Conservation (phyloP, 176 grass and related monocot genomes). For the Secale cereale region DNA sequence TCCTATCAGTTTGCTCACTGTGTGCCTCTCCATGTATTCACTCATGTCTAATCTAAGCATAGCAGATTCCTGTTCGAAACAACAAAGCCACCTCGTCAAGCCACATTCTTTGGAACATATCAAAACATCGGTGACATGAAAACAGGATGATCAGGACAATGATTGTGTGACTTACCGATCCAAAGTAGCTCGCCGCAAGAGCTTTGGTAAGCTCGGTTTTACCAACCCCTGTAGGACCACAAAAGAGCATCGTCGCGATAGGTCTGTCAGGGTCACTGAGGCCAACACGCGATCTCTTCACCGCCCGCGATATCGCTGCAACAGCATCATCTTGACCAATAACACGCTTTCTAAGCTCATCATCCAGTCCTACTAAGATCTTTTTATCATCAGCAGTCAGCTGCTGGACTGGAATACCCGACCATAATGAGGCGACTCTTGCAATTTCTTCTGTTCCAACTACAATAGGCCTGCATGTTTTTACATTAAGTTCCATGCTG, state of each 20-base stretch:
- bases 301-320: constrained; percentile 75
- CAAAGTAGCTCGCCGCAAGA: constrained; percentile 86
- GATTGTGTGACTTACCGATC: constrained; percentile 50
- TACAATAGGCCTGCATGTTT: constrained; percentile 55
- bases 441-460: constrained; percentile 96
- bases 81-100: constrained; percentile 40
- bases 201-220: constrained; percentile 97
- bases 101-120: background rate
- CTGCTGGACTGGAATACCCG: constrained; percentile 93
- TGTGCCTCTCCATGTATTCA: constrained; percentile 97
- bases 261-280: constrained; percentile 90
- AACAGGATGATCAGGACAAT: constrained; percentile 10
- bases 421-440: constrained; percentile 88
- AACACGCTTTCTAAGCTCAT: constrained; percentile 73
- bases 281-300: constrained; percentile 88
- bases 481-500: constrained; percentile 4
- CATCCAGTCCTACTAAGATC: constrained; percentile 72
- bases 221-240: constrained; percentile 93
- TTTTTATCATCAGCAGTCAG: constrained; percentile 83
- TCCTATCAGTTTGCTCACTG: constrained; percentile 94
- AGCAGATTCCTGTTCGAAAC: constrained; percentile 62
- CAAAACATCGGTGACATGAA: background rate
- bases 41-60: constrained; percentile 98
- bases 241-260: constrained; percentile 90
- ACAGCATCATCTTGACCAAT: constrained; percentile 98